Evolutionary conservation across 164 flowering plant species (phyloP).

Genomic region (Pachysandra terminalis): DNA sequence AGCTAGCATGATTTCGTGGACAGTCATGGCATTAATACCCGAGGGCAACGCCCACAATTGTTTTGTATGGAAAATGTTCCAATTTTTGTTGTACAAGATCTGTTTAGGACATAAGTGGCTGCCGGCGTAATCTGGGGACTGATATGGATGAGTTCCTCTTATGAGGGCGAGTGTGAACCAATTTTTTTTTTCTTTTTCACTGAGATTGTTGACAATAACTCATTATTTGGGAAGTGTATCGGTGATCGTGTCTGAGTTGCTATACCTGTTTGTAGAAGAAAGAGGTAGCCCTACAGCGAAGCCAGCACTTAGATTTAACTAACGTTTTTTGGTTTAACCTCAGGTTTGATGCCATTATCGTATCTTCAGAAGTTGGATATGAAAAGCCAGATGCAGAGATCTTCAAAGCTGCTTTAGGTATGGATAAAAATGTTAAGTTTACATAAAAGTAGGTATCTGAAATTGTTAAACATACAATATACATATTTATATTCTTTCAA

Average conservation of each 20-base stretch:
- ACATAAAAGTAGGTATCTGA: too few relatives aligned
- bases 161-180: neutral
- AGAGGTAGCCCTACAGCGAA: neutral
- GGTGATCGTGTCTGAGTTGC: neutral
- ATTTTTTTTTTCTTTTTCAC: neutral
- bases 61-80: neutral
- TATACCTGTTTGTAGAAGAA: neutral
- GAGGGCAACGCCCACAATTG: neutral
- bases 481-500: neutral
- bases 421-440: conserved; percentile 3
- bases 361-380: conserved; percentile 91
- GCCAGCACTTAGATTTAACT: neutral
- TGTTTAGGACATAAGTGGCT: neutral
- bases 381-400: conserved; percentile 81
- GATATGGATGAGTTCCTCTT: neutral
- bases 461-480: neutral
- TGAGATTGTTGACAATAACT: neutral
- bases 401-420: conserved; percentile 80
- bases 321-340: conserved; percentile 4
- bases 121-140: neutral
- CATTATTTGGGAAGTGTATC: neutral
- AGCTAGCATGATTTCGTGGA: neutral
- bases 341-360: conserved; percentile 89
- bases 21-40: neutral
- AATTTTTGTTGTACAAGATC: neutral